Conservation (phyloP, 176 grass and related monocot genomes). For the Carex parvula region DNA sequence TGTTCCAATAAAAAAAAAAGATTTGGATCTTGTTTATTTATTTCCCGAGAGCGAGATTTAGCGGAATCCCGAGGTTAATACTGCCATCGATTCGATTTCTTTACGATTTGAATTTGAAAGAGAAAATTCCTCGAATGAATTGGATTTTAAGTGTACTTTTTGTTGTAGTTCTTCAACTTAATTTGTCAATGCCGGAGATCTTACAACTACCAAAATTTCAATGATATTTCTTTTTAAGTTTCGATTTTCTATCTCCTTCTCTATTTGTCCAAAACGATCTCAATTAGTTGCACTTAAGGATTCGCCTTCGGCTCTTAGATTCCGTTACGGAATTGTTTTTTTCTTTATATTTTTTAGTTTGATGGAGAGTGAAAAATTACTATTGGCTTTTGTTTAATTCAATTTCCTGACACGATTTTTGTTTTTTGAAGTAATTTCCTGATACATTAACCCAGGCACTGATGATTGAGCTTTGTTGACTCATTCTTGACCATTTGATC, state of each 20-base stretch:
- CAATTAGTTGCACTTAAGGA: background rate
- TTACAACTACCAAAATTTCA: background rate
- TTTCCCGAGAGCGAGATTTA: background rate
- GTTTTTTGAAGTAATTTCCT: background rate
- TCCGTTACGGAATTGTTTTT: background rate
- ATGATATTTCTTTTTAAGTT: background rate
- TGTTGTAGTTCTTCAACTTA: background rate
- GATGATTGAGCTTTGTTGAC: background rate
- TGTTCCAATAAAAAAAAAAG: background rate
- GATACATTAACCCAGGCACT: background rate
- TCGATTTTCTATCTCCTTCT: background rate
- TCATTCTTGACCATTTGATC: background rate
- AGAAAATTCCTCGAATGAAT: background rate
- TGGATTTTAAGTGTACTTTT: background rate
- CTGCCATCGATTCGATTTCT: background rate
- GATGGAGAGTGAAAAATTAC: background rate
- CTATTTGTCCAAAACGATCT: background rate
- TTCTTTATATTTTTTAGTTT: background rate
- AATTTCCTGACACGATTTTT: background rate
- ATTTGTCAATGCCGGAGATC: background rate
- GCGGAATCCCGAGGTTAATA: background rate
- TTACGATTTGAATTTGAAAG: background rate
- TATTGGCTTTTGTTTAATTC: background rate
- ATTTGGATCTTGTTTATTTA: slow-evolving; percentile 6
- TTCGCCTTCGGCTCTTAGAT: background rate